A percentile compares a stretch with the other conserved stretches of the same genome.
Evolutionary conservation across 2,329 filamentous ascomycete genomes (phyloP).

Genomic region (Ploettnerulaceae sp.): DNA sequence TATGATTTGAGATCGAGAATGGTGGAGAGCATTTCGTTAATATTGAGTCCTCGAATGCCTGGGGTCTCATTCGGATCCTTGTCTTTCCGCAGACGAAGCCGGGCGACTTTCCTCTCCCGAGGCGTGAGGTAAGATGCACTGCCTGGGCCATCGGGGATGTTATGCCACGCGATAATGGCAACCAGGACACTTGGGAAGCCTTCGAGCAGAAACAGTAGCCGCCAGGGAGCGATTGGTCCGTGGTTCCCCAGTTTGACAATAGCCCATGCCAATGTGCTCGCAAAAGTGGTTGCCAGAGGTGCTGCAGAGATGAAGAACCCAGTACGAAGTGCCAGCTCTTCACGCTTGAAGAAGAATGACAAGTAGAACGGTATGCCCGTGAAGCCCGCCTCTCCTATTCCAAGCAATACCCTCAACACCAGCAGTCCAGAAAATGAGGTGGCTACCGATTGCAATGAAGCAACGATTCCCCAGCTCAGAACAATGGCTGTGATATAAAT

Average conservation of each 20-base stretch:
- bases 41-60: conserved; percentile 41
- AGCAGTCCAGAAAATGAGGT: conserved; percentile 59
- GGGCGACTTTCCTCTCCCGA: conserved; percentile 65
- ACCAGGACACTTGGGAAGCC: conserved; percentile 78
- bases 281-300: conserved; percentile 73
- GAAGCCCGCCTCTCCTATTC: conserved; percentile 62
- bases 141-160: conserved; percentile 71
- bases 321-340: conserved; percentile 78
- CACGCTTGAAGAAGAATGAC: conserved; percentile 58
- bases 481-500: conserved; percentile 59
- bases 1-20: conserved; percentile 65
- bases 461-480: conserved; percentile 71
- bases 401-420: conserved; percentile 50
- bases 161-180: conserved; percentile 66
- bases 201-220: conserved; percentile 78
- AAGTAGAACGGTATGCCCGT: conserved; percentile 59
- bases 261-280: conserved; percentile 71
- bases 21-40: conserved; percentile 52
- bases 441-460: conserved; percentile 65
- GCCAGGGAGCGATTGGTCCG: conserved; percentile 73
- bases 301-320: conserved; percentile 87
- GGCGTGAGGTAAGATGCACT: conserved; percentile 58
- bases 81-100: conserved; percentile 54
- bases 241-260: conserved; percentile 65
- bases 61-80: conserved; percentile 16